Evolutionary conservation across 2,329 filamentous ascomycete species (phyloP), one percentile per base, ranked within the genome.

Genomic region (Colletotrichum sp.): DNA sequence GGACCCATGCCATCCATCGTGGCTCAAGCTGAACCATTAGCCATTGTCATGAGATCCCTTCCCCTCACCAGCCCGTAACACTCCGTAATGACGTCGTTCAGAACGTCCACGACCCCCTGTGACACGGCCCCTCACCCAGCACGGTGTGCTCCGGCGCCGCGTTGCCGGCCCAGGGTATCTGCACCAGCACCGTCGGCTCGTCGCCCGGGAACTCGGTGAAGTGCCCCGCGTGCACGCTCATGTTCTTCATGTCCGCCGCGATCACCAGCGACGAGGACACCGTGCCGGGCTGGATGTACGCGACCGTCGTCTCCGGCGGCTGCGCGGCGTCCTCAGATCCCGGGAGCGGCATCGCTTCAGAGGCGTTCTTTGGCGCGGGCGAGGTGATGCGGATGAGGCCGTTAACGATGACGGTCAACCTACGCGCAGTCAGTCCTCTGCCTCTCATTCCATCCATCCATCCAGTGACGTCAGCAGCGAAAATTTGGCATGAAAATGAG

Each of bases 161-260:
- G 62, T 81, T 71, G 9, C 72, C 75, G 38, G 36, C 76, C 69
- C 81, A 83, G 15, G 80, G 80, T 8, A 81, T 70, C 74, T 83
- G 81, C 31, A 82, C 76, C 47, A 82, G 70, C 15, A 82, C 75
- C 8, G 81, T 82, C 31, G 79, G 77, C 73, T 81, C 80, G 59
- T 82, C 76, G 65, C 80, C 79, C 24, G 81, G 81, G 62, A 83
- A 83, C 73, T 83, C 81, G 57, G 81, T 82, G 54, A 76, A 80
- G 58, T 83, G 81, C 1, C 81, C 81, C 9, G 76, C 75, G 11
- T 79, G 63, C 16, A 73, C 76, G 70, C 81, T 83, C 11, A 66
- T 73, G 16, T 76, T 73, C 55, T 76, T 77, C 61, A 79, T 33
- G 70, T 83, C 81, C 6, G 79, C 79, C 2, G 80, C 81, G 29